A percentile compares a stretch with the other conserved stretches of the same genome.
Conservation (phyloP, 768 basidiomycete species). For the Tylopilus balloui region DNA sequence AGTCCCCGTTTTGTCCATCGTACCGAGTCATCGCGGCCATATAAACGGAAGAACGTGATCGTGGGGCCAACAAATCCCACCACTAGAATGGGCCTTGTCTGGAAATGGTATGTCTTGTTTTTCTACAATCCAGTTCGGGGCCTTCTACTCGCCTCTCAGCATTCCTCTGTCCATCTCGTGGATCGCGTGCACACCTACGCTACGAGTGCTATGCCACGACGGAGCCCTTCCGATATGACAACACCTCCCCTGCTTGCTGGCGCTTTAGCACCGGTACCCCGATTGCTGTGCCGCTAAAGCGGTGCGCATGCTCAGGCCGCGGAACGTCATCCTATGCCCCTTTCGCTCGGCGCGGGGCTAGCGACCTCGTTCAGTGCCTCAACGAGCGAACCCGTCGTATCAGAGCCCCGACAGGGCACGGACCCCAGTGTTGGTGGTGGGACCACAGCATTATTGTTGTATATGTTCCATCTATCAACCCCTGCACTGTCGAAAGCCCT, state of each 20-base stretch:
- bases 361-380: background rate
- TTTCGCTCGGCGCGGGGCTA: background rate
- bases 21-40: background rate
- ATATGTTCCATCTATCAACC: conserved; percentile 1
- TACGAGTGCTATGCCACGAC: conserved; percentile 2
- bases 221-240: background rate
- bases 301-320: conserved; percentile 17
- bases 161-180: background rate
- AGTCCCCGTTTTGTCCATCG: background rate
- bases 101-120: conserved; percentile 23
- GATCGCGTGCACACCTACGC: background rate
- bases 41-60: conserved; percentile 11
- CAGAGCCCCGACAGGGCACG: background rate
- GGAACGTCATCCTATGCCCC: conserved; percentile 19
- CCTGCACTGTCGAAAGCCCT: conserved; percentile 9
- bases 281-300: conserved; percentile 24
- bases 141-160: background rate
- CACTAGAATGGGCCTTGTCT: conserved; percentile 10
- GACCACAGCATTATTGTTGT: conserved; percentile 22
- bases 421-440: conserved; percentile 14
- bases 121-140: background rate
- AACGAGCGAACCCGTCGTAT: background rate
- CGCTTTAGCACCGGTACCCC: background rate
- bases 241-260: background rate
- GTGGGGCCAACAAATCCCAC: background rate